These are phyloP conservation scores for Epichloe sibirici DNA, from an alignment of 2,329 filamentous ascomycete genomes.

Conservation along the genomic window DNA sequence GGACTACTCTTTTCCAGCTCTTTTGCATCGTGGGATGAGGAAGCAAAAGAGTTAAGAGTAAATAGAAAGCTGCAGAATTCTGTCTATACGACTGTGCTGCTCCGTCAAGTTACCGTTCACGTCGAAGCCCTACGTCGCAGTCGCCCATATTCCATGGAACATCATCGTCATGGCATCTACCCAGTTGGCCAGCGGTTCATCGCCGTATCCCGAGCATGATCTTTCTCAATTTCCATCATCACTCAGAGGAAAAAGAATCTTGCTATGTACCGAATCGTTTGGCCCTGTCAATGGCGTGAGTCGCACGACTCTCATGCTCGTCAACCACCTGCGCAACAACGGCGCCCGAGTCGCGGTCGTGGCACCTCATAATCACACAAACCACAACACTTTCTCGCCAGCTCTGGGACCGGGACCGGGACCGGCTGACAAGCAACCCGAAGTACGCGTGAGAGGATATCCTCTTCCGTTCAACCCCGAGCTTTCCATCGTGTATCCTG, in stretches of 20 bases:
- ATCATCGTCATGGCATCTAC: slow-evolving; percentile 6
- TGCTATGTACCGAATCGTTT: slow-evolving; percentile 60
- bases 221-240: slow-evolving; percentile 31
- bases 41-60: neutral
- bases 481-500: slow-evolving; percentile 56
- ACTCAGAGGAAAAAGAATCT: slow-evolving; percentile 47
- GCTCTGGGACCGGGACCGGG: slow-evolving; percentile 15
- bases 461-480: slow-evolving; percentile 61
- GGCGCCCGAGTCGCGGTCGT: slow-evolving; percentile 55
- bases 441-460: slow-evolving; percentile 50
- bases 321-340: slow-evolving; percentile 52
- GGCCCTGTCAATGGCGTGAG: slow-evolving; percentile 65
- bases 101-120: neutral
- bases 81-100: no score
- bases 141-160: neutral
- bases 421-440: slow-evolving; percentile 23
- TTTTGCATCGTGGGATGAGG: neutral
- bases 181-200: slow-evolving; percentile 2
- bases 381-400: slow-evolving; percentile 41
- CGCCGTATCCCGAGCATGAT: slow-evolving; percentile 22
- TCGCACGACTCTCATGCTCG: slow-evolving; percentile 55
- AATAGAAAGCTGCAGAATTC: neutral
- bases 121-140: neutral
- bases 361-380: slow-evolving; percentile 46
- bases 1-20: neutral